These are phyloP conservation scores for Cladosporium velox DNA, from an alignment of 2,329 filamentous ascomycete genomes.

Conservation along the genomic window DNA sequence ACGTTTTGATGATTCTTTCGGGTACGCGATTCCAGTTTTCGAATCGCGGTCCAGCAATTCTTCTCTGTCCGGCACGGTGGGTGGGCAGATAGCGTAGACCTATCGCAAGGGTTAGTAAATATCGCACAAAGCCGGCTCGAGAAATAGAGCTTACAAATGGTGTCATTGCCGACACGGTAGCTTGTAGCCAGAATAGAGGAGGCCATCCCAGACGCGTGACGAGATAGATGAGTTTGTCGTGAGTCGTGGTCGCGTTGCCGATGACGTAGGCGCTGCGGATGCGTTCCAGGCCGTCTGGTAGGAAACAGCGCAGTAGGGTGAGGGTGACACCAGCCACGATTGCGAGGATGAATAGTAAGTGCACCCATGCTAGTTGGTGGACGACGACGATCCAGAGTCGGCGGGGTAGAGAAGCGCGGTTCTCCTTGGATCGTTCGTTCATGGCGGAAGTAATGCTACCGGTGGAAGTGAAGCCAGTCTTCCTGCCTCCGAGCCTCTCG, in stretches of 20 bases:
- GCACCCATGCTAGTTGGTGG: constrained; percentile 19
- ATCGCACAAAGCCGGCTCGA: background rate
- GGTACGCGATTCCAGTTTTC: constrained; percentile 57
- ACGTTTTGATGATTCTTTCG: constrained; percentile 28
- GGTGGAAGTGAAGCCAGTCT: constrained; percentile 61
- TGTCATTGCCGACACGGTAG: constrained; percentile 21
- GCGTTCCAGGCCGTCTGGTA: constrained; percentile 9
- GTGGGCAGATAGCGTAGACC: constrained; percentile 62
- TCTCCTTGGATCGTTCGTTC: constrained; percentile 56
- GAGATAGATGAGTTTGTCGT: constrained; percentile 48
- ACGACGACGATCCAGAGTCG: constrained; percentile 16
- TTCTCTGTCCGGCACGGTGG: constrained; percentile 59
- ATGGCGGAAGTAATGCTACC: constrained; percentile 58
- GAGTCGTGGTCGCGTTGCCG: constrained; percentile 4
- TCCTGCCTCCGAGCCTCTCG: constrained; percentile 56
- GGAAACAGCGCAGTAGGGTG: constrained; percentile 11
- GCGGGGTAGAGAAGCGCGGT: constrained; percentile 2
- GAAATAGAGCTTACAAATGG: constrained; percentile 46
- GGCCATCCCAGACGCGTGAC: constrained; percentile 65
- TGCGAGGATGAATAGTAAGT: constrained; percentile 22
- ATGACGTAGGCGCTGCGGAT: constrained; percentile 16
- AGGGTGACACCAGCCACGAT: constrained; percentile 3
- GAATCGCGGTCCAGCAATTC: constrained; percentile 58
- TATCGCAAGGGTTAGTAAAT: background rate
- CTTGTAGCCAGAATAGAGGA: constrained; percentile 55